Evolutionary conservation across 257 asterid genomes (phyloP), one percentile per base, ranked within the genome.

Genomic region (Vinca minor): DNA sequence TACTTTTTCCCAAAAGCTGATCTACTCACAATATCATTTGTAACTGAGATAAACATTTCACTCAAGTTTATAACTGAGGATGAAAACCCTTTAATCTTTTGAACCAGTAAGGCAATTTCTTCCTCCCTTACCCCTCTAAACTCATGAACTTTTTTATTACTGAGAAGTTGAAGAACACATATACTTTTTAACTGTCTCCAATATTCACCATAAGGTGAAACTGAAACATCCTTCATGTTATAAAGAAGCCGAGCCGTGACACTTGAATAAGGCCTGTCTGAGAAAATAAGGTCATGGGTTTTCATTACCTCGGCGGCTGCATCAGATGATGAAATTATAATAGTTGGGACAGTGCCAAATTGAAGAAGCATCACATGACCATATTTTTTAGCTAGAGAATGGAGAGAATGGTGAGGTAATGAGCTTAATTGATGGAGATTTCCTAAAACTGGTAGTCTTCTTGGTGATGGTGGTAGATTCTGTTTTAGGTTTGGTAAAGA

Each of bases 361-460:
- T 72, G 74, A 3, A 86, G 82, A 38, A 86, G 79, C 84, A 86
- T 79, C 17, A 83, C 3, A 8, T 85, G 81, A 2, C 88, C 88
- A 55, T 74, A 21, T 58, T 80, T 73, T 21, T 44, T 4, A 0
- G 83, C 77, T 14, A 87, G 54, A 8, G 78, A 39, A 11, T 66
- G 83, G 31, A 86, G 68, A 0, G 88, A 64, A 0, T 67, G 82
- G 66, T 84, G 88, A 50, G 81, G 48, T 17, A 60, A 34, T 2
- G 42, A 4, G 13, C 81, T 68, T 3, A 86, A 17, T 2, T 84
- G 91, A 68, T 80, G 91, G 23, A 86, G 63, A 36, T 86, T 80
- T 52, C 95, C 91, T 6, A 86, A 18, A 39, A 86, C 59, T 28
- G 91, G 95, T 13, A 80, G 62, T 55, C 57, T 72, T 69, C 73